Percentiles rank a stretch among this genome's conserved stretches.
These are phyloP conservation scores for Zymoseptoria crescenta DNA, from an alignment of 2,329 filamentous ascomycete species.

Conservation along the genomic window DNA sequence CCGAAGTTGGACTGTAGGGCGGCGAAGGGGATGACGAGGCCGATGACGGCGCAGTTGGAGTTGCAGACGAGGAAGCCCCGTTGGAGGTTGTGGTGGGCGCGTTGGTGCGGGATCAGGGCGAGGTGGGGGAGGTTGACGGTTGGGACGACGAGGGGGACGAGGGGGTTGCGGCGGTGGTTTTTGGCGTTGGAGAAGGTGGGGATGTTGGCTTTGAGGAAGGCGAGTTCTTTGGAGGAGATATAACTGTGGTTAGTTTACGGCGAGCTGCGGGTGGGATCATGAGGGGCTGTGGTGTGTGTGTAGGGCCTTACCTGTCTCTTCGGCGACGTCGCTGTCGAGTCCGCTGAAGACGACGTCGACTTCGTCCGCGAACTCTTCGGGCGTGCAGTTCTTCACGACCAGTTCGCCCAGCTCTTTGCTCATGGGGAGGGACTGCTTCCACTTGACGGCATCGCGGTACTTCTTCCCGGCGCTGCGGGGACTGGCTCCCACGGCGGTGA, in stretches of 20 bases:
- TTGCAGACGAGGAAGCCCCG: slow-evolving; percentile 96
- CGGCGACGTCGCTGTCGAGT: slow-evolving; percentile 84
- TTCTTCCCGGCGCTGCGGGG: slow-evolving; percentile 84
- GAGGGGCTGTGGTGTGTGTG: too few species aligned
- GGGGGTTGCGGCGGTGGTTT: slow-evolving; percentile 85
- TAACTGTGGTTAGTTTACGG: too few species aligned
- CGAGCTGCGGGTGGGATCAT: too few species aligned
- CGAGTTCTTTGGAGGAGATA: slow-evolving; percentile 56
- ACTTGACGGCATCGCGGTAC: slow-evolving; percentile 87
- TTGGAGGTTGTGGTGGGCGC: slow-evolving; percentile 60
- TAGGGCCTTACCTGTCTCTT: slow-evolving; percentile 66
- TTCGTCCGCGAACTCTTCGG: slow-evolving; percentile 77
- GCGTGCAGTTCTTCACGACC: slow-evolving; percentile 75
- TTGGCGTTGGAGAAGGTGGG: slow-evolving; percentile 97
- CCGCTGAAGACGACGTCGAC: slow-evolving; percentile 83
- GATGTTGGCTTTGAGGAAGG: slow-evolving; percentile 79
- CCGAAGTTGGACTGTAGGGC: slow-evolving; percentile 83
- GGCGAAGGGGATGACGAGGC: slow-evolving; percentile 88
- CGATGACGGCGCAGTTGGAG: slow-evolving; percentile 96
- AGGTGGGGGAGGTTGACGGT: slow-evolving; percentile 89
- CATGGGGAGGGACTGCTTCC: slow-evolving; percentile 88
- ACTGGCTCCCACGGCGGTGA: slow-evolving; percentile 85
- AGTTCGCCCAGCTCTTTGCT: slow-evolving; percentile 66
- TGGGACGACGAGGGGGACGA: slow-evolving; percentile 88
- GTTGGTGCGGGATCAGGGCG: slow-evolving; percentile 81